phyloP scores from a whole-genome alignment of 2,329 filamentous ascomycete species.

The Aspergillus ochraceoroseus region DNA sequence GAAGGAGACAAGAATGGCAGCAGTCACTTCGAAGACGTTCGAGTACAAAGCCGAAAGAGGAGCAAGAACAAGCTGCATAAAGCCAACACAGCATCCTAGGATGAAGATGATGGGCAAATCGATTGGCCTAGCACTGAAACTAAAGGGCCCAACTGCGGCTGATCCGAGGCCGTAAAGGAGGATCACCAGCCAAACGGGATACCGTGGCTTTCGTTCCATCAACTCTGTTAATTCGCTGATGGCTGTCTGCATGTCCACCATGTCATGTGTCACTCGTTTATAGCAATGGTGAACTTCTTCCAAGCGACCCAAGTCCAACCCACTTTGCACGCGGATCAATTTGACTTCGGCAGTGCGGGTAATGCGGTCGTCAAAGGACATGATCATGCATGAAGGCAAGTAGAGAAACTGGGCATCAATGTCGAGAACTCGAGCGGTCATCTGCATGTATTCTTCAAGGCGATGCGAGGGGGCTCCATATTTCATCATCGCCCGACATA shows the following conservation, averaged over 20 bases:
- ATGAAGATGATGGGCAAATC: constrained; percentile 73
- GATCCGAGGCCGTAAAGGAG: constrained; percentile 69
- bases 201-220: constrained; percentile 53
- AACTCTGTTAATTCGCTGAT: constrained; percentile 47
- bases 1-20: constrained; percentile 62
- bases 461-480: constrained; percentile 88
- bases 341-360: constrained; percentile 45
- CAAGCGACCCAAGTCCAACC: constrained; percentile 41
- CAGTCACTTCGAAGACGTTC: constrained; percentile 60
- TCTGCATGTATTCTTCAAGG: constrained; percentile 80
- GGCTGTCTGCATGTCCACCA: constrained; percentile 42
- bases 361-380: constrained; percentile 64
- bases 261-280: constrained; percentile 44
- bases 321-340: constrained; percentile 38
- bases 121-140: constrained; percentile 68
- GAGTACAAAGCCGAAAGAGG: constrained; percentile 64
- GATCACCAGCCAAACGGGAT: constrained; percentile 51
- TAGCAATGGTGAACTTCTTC: constrained; percentile 43
- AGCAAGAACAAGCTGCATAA: constrained; percentile 67
- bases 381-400: constrained; percentile 44
- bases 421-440: constrained; percentile 77
- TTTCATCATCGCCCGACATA: constrained; percentile 80
- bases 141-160: constrained; percentile 69
- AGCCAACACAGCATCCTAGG: constrained; percentile 66
- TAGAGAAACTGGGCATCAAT: constrained; percentile 87